phyloP scores from a whole-genome alignment of 805 yeast genomes.

The Allodekkera sacchari region DNA sequence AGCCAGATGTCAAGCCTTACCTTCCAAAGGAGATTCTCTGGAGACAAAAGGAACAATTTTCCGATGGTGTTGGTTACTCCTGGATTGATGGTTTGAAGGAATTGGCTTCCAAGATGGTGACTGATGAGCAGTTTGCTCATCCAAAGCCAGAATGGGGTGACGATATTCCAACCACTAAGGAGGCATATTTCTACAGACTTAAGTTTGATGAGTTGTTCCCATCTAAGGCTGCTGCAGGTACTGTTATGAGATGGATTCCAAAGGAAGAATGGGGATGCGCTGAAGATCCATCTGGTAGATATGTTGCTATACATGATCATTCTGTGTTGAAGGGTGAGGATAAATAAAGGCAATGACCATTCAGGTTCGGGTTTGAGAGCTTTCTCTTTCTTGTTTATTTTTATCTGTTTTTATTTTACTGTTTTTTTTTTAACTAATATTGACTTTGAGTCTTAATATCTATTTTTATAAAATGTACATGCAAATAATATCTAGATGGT shows the following conservation, averaged over 20 bases:
- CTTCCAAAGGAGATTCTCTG: constrained; percentile 94
- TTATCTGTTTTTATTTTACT: constrained; percentile 3
- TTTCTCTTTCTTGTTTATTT: constrained; percentile 7
- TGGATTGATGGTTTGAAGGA: constrained; percentile 99
- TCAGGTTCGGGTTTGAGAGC: neutral
- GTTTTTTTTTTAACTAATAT: too few relatives aligned
- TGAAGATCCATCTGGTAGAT: constrained; percentile 98
- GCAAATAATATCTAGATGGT: too few relatives aligned
- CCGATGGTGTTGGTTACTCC: constrained; percentile 99
- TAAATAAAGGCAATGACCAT: neutral
- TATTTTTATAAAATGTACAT: neutral
- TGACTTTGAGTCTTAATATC: neutral
- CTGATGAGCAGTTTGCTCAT: constrained; percentile 83
- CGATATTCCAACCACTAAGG: constrained; percentile 94
- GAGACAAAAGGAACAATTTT: constrained; percentile 99
- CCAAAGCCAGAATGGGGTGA: constrained; percentile 96
- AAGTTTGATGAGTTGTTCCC: constrained; percentile 93
- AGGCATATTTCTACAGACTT: constrained; percentile 98
- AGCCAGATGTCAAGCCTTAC: constrained; percentile 71
- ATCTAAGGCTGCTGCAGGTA: constrained; percentile 83
- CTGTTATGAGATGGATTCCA: constrained; percentile 99
- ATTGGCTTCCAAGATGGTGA: constrained; percentile 75
- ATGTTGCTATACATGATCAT: constrained; percentile 80
- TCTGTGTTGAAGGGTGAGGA: constrained; percentile 30
- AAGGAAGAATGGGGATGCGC: constrained; percentile 99